Conservation (phyloP, 202 grass and related monocot genomes). For the Tripidium arundinaceum region DNA sequence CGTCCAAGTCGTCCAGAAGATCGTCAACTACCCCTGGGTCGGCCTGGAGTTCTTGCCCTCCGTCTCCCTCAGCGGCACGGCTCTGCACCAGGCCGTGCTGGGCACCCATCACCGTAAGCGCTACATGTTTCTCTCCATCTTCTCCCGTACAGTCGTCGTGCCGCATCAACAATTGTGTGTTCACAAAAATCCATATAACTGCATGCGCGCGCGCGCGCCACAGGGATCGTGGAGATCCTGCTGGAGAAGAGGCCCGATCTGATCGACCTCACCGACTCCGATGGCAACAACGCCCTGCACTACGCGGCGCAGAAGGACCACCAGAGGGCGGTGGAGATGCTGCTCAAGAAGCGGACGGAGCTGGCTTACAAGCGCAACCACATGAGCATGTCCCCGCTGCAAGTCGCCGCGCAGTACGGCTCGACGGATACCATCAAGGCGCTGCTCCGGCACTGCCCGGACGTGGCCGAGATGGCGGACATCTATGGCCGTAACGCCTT, state of each 20-base stretch:
- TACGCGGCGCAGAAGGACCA: constrained; percentile 44
- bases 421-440: constrained; percentile 34
- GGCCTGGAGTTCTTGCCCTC: not conserved
- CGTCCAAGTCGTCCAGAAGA: constrained; percentile 36
- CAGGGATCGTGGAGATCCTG: constrained; percentile 7
- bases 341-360: constrained; percentile 14
- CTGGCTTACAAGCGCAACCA: constrained; percentile 35
- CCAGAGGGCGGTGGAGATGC: constrained; percentile 26
- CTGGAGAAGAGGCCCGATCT: not conserved
- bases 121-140: not conserved
- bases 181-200: not conserved
- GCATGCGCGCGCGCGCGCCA: no score
- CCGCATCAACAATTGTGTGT: not conserved
- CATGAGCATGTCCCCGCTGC: constrained; percentile 22
- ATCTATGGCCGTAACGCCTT: constrained; percentile 23
- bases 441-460: constrained; percentile 41
- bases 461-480: constrained; percentile 44
- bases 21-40: constrained; percentile 42
- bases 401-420: constrained; percentile 44
- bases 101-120: constrained; percentile 53
- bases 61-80: constrained; percentile 39
- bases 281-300: constrained; percentile 46
- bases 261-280: not conserved
- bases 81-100: constrained; percentile 63
- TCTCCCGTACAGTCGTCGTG: not conserved